A percentile compares a stretch with the other conserved stretches of the same genome.
phyloP scores from a whole-genome alignment of 139 green algal species.

The Pseudopediastrum boryanum region DNA sequence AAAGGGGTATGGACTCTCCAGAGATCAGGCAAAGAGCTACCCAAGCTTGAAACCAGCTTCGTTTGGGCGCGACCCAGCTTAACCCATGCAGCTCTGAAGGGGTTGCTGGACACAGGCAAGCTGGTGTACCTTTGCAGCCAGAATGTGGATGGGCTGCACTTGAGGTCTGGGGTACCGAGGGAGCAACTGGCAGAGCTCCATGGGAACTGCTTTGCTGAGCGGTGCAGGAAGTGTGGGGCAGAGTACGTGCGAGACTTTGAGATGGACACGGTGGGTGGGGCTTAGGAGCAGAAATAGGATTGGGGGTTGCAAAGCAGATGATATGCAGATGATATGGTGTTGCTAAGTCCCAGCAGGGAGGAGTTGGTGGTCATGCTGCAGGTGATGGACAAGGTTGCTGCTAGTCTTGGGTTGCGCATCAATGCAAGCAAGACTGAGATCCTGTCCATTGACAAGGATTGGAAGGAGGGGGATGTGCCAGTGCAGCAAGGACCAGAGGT shows the following conservation, averaged over 20 bases:
- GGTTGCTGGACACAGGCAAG: slow-evolving; percentile 41
- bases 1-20: slow-evolving; percentile 94
- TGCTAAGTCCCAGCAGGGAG: too few relatives aligned
- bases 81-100: slow-evolving; percentile 71
- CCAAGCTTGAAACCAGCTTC: slow-evolving; percentile 72
- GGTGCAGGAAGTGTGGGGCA: slow-evolving; percentile 72
- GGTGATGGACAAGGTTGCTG: too few relatives aligned
- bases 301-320: too few relatives aligned
- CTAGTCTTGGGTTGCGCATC: too few relatives aligned
- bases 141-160: slow-evolving; percentile 93
- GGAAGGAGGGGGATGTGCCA: too few relatives aligned
- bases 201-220: slow-evolving; percentile 95
- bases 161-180: slow-evolving; percentile 73
- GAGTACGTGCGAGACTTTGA: slow-evolving; percentile 95
- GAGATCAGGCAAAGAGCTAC: slow-evolving; percentile 54
- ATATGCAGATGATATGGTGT: too few relatives aligned
- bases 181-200: slow-evolving; percentile 90
- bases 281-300: too few relatives aligned
- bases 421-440: too few relatives aligned
- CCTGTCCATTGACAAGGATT: too few relatives aligned
- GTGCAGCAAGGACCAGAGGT: too few relatives aligned
- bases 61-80: slow-evolving; percentile 76
- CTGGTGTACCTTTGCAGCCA: slow-evolving; percentile 69
- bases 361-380: too few relatives aligned
- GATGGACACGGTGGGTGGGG: slow-evolving; percentile 77